These are phyloP conservation scores for Phytophthora pseudosyringae DNA, from an alignment of 352 stramenopile genomes.

Conservation along the genomic window DNA sequence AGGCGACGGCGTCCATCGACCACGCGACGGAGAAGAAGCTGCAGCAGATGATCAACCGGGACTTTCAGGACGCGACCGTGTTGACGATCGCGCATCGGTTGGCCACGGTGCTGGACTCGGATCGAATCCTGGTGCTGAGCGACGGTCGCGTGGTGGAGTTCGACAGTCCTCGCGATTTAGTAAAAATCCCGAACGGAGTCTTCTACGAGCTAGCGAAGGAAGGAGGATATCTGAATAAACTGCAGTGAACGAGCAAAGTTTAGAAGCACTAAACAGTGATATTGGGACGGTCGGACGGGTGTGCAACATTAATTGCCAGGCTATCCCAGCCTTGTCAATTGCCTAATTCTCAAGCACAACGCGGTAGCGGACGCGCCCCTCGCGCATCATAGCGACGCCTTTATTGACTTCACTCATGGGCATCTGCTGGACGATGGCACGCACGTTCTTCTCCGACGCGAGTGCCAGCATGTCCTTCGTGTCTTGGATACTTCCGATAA, in stretches of 20 bases:
- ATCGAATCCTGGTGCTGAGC: too few species aligned
- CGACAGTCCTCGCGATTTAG: constrained; percentile 63
- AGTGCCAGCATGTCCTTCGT: constrained; percentile 82
- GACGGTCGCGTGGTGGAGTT: constrained; percentile 71
- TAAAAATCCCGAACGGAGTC: constrained; percentile 69
- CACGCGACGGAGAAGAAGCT: too few species aligned
- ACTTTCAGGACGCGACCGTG: too few species aligned
- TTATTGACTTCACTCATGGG: constrained; percentile 24
- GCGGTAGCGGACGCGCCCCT: constrained; percentile 18
- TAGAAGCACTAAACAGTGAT: not conserved
- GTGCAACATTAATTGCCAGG: too few species aligned
- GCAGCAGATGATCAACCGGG: too few species aligned
- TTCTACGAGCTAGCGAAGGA: constrained; percentile 15
- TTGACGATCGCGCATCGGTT: too few species aligned
- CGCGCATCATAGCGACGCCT: constrained; percentile 19
- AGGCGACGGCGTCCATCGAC: too few species aligned
- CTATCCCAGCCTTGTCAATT: not conserved
- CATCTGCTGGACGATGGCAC: constrained; percentile 33
- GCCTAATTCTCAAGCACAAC: constrained; percentile 43
- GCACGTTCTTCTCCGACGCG: constrained; percentile 63
- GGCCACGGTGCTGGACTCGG: too few species aligned
- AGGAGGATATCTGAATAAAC: constrained; percentile 1
- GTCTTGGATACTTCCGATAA: constrained; percentile 18
- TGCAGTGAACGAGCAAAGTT: not conserved
- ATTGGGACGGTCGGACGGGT: not conserved